Conservation (phyloP, 2,329 filamentous ascomycete genomes). For the Paecilomyces dactylethromorphus region DNA sequence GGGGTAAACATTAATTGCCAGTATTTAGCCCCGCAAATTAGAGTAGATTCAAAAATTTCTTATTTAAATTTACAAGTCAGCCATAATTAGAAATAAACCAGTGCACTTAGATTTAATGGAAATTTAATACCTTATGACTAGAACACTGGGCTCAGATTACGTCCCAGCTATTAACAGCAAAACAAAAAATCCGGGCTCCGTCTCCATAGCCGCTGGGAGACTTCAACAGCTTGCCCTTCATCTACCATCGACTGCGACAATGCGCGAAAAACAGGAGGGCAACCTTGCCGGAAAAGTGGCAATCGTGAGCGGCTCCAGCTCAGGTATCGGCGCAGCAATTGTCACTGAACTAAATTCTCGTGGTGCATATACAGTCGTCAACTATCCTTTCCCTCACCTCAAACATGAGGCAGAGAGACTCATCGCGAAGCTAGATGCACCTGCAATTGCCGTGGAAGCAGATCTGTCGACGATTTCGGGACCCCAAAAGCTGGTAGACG, state of each 20-base stretch:
- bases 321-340: constrained; percentile 42
- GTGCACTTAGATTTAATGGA: background rate
- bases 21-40: background rate
- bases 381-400: constrained; percentile 43
- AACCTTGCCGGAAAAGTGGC: constrained; percentile 28
- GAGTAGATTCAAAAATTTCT: background rate
- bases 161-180: background rate
- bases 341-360: constrained; percentile 38
- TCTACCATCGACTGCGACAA: background rate
- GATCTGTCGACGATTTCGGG: constrained; percentile 35
- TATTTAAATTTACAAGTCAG: background rate
- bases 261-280: background rate
- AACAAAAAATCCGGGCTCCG: background rate
- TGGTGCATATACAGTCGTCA: constrained; percentile 44
- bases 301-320: constrained; percentile 42
- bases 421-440: constrained; percentile 19
- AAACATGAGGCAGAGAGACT: constrained; percentile 22
- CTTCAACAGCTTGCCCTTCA: background rate
- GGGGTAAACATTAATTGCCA: background rate
- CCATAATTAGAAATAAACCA: background rate
- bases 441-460: constrained; percentile 35
- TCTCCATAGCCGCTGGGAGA: background rate
- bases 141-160: background rate
- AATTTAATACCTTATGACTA: background rate
- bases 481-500: constrained; percentile 29